Conservation (phyloP, 495 filamentous ascomycete species). For the Mycothermus thermophilus region DNA sequence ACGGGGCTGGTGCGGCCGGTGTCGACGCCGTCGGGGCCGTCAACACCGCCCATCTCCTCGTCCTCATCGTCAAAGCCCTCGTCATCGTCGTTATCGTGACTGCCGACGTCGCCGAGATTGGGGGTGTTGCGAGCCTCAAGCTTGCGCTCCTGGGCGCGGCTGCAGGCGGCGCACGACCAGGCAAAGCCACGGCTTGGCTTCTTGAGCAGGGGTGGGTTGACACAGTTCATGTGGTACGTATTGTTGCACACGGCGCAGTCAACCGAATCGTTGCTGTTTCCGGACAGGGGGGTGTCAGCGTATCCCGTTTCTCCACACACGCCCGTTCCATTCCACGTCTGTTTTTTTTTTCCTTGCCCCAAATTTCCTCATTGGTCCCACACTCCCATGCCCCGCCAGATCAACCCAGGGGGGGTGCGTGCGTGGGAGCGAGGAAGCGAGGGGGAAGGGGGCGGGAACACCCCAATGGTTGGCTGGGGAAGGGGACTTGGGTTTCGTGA, state of each 20-base stretch:
- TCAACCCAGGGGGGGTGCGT: too few species aligned
- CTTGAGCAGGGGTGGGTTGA: constrained; percentile 80
- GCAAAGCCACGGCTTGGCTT: constrained; percentile 97
- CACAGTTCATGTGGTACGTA: constrained; percentile 98
- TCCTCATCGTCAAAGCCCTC: constrained; percentile 54
- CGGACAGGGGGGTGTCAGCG: constrained; percentile 21
- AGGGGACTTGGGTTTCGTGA: too few species aligned
- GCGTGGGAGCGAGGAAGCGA: too few species aligned
- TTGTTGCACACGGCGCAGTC: constrained; percentile 90
- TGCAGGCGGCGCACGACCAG: constrained; percentile 94
- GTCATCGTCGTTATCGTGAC: constrained; percentile 20
- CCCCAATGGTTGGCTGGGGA: too few species aligned
- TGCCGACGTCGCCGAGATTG: constrained; percentile 28
- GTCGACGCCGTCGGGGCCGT: constrained; percentile 51
- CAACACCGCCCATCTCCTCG: constrained; percentile 60
- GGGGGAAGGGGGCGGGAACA: too few species aligned
- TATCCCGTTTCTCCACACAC: too few species aligned
- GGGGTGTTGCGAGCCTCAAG: constrained; percentile 85
- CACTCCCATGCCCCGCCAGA: constrained; percentile 12
- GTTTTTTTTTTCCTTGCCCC: not conserved
- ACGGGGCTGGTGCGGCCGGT: constrained; percentile 46
- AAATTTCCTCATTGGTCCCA: constrained; percentile 4
- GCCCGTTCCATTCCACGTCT: constrained; percentile 3
- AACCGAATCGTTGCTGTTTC: constrained; percentile 74
- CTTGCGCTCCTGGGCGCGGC: constrained; percentile 81